Evolutionary conservation across 2,329 filamentous ascomycete genomes (phyloP), one percentile per base, ranked within the genome.

Genomic region (Neonectria coccinea): DNA sequence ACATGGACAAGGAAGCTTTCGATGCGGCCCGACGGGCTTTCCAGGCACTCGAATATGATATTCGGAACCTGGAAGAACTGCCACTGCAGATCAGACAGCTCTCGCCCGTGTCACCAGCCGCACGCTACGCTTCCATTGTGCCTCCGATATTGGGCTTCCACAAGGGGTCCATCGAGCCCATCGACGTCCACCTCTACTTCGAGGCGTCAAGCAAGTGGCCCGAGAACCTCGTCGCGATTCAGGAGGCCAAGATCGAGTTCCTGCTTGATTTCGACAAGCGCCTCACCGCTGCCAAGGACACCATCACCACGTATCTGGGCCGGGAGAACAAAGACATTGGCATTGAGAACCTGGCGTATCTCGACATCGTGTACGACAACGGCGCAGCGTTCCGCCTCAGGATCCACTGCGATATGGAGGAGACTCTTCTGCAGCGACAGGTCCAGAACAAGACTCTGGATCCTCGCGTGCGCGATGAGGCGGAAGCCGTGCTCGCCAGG

Each of bases 161-260:
- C 54, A 83, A 82, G 20, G 80, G 78, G 1, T 71, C 79, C 18
- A 72, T 83, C 58, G 75, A 78, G 27, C 91, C 92, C 0, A 91
- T 94, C 69, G 90, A 97, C 70, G 87, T 97, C 33, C 86, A 94
- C 45, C 85, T 99, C 52, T 94, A 95, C 75, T 98, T 99, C 72
- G 96, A 99, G 80, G 92, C 92, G 5, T 98, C 96, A 7, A 91
- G 89, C 50, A 91, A 93, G 70, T 99, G 96, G 96, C 96, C 96
- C 0, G 94, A 98, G 75, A 93, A 97, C 74, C 81, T 98, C 9
- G 88, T 88, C 4, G 94, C 95, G 5, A 97, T 98, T 60, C 96
- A 99, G 77, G 89, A 94, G 74, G 94, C 94, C 12, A 99, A 99
- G 79, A 87, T 97, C 42, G 96, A 97, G 4, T 97, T 99, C 75